These are phyloP conservation scores for Asterophora lycoperdoides DNA, from an alignment of 768 basidiomycete species.

Conservation along the genomic window DNA sequence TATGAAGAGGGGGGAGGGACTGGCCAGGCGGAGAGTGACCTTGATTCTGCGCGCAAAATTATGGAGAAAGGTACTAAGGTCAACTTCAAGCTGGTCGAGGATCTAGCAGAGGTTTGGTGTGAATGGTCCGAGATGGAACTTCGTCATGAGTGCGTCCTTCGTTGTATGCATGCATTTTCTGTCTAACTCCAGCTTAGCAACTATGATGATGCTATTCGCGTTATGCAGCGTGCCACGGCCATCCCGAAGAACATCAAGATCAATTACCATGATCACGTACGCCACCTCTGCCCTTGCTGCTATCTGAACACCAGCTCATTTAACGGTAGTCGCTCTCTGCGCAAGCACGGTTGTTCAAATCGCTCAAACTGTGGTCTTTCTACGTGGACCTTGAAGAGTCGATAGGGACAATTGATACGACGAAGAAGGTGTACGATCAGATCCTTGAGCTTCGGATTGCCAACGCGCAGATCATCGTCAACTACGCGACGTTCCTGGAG, in stretches of 20 bases:
- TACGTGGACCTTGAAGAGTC: constrained; percentile 98
- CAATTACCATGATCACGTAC: constrained; percentile 93
- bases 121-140: constrained; percentile 99
- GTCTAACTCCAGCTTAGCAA: constrained; percentile 51
- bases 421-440: constrained; percentile 93
- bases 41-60: constrained; percentile 86
- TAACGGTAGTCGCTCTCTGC: constrained; percentile 65
- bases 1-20: constrained; percentile 93
- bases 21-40: constrained; percentile 73
- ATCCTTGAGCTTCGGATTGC: constrained; percentile 96
- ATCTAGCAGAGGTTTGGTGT: constrained; percentile 97
- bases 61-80: constrained; percentile 90
- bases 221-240: constrained; percentile 95
- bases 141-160: constrained; percentile 75
- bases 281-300: not conserved
- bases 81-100: constrained; percentile 93
- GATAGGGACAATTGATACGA: constrained; percentile 86
- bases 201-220: constrained; percentile 90
- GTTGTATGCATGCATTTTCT: not conserved
- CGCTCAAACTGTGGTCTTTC: constrained; percentile 97
- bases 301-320: not conserved
- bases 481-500: constrained; percentile 95
- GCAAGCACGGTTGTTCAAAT: constrained; percentile 93
- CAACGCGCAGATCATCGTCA: constrained; percentile 96
- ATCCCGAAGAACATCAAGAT: constrained; percentile 87